These are phyloP conservation scores for Chytriomyces hyalinus DNA, from an alignment of 192 early-diverging fungal genomes.

Conservation along the genomic window DNA sequence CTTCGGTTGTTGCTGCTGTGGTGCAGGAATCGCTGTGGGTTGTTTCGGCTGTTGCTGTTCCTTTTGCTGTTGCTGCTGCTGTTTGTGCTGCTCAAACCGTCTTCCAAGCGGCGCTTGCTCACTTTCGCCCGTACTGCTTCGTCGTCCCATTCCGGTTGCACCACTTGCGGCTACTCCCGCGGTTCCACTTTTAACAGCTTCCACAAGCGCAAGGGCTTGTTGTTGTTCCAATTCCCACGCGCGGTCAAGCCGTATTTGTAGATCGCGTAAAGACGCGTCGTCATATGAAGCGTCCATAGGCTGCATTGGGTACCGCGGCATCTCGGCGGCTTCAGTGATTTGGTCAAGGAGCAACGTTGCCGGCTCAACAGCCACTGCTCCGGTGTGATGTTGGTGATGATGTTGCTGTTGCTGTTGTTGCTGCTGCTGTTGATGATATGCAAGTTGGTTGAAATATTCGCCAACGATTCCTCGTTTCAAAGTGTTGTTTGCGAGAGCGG, in stretches of 20 bases:
- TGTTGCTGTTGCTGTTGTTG: background rate
- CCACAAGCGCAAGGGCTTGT: background rate
- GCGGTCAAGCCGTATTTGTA: constrained; percentile 11
- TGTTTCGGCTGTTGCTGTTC: background rate
- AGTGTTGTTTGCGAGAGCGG: background rate
- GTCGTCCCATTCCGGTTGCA: background rate
- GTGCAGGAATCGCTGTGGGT: background rate
- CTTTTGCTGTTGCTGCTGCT: background rate
- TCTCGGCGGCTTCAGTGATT: constrained; percentile 22
- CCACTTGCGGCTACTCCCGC: background rate
- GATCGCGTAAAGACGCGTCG: constrained; percentile 3
- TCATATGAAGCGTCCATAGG: constrained; percentile 7
- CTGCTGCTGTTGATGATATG: background rate
- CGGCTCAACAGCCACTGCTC: background rate
- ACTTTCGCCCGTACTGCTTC: background rate
- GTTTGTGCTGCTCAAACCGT: background rate
- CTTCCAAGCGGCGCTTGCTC: background rate
- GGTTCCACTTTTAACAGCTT: background rate
- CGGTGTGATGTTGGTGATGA: background rate
- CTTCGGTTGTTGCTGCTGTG: background rate
- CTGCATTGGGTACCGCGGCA: background rate
- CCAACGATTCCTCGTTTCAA: background rate
- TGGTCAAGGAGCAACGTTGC: background rate
- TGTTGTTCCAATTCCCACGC: constrained; percentile 21
- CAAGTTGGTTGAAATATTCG: background rate